Conservation (phyloP, 306 rosid species). For the Coriaria nepalensis region DNA sequence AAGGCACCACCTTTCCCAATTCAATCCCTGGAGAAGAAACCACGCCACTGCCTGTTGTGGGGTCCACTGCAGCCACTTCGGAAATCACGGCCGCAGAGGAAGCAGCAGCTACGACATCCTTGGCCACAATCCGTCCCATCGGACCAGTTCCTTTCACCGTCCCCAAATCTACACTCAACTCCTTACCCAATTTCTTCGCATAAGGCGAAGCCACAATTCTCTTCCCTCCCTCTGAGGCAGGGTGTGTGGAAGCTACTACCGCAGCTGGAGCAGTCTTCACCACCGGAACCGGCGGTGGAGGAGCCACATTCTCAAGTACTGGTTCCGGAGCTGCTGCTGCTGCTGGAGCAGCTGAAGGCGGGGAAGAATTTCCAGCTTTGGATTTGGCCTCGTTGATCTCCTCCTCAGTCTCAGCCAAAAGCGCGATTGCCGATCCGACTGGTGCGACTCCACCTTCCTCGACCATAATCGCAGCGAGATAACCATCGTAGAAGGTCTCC, state of each 20-base stretch:
- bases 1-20: conserved; percentile 81
- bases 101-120: conserved; percentile 69
- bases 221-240: conserved; percentile 90
- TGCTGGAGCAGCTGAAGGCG: conserved; percentile 14
- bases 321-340: conserved; percentile 12
- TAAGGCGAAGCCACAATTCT: conserved; percentile 84
- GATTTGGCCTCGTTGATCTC: conserved; percentile 67
- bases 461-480: conserved; percentile 84
- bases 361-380: conserved; percentile 38
- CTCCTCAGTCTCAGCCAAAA: conserved; percentile 71
- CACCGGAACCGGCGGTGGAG: conserved; percentile 5
- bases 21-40: conserved; percentile 26
- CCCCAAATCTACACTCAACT: conserved; percentile 62
- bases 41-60: background rate
- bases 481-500: conserved; percentile 93
- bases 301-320: conserved; percentile 18
- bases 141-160: conserved; percentile 69
- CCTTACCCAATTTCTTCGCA: conserved; percentile 90
- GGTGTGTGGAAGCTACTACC: conserved; percentile 44
- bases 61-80: background rate
- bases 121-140: conserved; percentile 77
- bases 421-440: conserved; percentile 85
- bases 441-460: conserved; percentile 78
- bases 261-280: conserved; percentile 12
- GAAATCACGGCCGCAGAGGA: conserved; percentile 18